Evolutionary conservation across 2,329 filamentous ascomycete genomes (phyloP), one percentile per base, ranked within the genome.

Genomic region (Ceratocystis huliohia): DNA sequence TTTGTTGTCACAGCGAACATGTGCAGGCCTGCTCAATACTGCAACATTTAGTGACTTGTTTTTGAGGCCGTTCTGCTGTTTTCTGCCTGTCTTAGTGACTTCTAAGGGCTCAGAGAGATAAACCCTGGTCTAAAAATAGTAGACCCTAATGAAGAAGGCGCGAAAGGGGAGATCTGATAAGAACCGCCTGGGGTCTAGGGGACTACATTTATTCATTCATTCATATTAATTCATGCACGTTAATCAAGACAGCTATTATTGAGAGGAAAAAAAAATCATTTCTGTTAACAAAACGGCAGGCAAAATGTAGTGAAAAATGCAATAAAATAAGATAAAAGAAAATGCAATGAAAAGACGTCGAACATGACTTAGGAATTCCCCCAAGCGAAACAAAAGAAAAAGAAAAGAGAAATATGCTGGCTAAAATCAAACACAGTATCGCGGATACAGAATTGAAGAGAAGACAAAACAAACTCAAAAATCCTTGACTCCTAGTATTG

Each of bases 401-500:
- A 33, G 30, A 30, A 28, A 57, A 33, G 48, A 53, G 20, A 53
- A 25, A 57, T 25, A 57, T 57, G 53, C 53, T 33, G 53, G 53
- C 53, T 57, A 30, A 57, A 57, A 57, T 57, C 53, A 57, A 57
- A 57, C 53, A 57, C 28, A 57, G 53, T 57, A 57, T 57, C 53
- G 15, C 53, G 53, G 53, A 57, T 57, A 57, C 53, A 57, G 53
- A 50, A 17, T 57, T 53, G 25, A 53, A 53, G 48, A 53, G 53
- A 33, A 33, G 50, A 57, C 17, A 57, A 3, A 57, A 33, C 10
- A 57, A n/a, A 4, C 53, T 57, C 28, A 57, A 22, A 33, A 57
- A 57, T n/a, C 53, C 28, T 33, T 33, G 53, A 7, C 53, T 28
- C 30, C 28, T 57, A 57, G 28, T 57, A 57, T 57, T 17, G 53